These are phyloP conservation scores for Leptographium radiaticola DNA, from an alignment of 2,329 filamentous ascomycete genomes.

Conservation along the genomic window DNA sequence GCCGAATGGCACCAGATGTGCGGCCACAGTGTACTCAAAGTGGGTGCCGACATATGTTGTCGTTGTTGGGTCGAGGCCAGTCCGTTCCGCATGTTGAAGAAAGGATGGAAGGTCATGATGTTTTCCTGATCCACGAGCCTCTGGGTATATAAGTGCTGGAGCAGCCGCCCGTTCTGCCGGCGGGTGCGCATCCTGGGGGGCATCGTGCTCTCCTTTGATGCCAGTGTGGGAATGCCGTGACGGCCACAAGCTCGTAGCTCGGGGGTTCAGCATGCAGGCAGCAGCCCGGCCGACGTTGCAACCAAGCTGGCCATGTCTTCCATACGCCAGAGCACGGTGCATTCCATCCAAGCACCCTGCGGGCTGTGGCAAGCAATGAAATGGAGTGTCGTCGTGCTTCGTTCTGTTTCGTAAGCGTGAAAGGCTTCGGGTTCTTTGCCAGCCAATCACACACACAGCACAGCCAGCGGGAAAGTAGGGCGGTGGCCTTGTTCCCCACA, in stretches of 20 bases:
- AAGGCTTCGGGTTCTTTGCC: background rate
- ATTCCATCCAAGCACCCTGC: background rate
- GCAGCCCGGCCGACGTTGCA: background rate
- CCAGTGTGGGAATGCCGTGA: background rate
- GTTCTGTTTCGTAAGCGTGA: too few species aligned
- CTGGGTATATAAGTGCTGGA: conserved; percentile 27
- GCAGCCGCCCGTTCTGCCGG: background rate
- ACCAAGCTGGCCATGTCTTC: background rate
- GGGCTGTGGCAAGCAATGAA: too few species aligned
- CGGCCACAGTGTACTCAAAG: conserved; percentile 60
- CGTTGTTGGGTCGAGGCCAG: conserved; percentile 38
- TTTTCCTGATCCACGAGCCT: conserved; percentile 26
- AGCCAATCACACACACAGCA: background rate
- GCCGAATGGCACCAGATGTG: conserved; percentile 42
- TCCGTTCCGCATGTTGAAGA: conserved; percentile 46
- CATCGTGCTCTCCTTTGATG: background rate
- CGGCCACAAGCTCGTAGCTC: background rate
- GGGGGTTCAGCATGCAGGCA: background rate
- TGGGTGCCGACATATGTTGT: conserved; percentile 59
- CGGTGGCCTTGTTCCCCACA: background rate
- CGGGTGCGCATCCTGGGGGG: background rate
- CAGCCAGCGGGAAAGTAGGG: background rate
- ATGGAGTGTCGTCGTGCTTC: background rate
- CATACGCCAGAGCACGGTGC: background rate
- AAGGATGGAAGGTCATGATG: conserved; percentile 56